Conservation (phyloP, 2,329 filamentous ascomycete species). For the Colletotrichum tamarilloi region DNA sequence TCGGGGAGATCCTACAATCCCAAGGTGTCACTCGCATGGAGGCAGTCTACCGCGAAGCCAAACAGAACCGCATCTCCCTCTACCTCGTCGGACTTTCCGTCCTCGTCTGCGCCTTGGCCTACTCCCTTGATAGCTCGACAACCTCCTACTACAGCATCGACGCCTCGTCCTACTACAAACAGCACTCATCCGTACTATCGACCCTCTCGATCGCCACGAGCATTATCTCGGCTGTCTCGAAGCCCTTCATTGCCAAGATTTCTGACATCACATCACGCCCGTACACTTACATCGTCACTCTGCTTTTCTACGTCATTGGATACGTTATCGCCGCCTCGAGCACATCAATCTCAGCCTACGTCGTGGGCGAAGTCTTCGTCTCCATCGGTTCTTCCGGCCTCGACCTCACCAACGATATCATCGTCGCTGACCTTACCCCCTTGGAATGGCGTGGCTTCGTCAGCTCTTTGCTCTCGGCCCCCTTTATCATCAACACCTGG, state of each 20-base stretch:
- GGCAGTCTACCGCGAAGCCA: slow-evolving; percentile 43
- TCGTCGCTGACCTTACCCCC: slow-evolving; percentile 70
- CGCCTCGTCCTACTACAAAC: slow-evolving; percentile 43
- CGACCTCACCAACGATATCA: slow-evolving; percentile 71
- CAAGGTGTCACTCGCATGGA: slow-evolving; percentile 45
- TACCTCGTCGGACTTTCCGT: slow-evolving; percentile 43
- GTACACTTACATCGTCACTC: slow-evolving; percentile 67
- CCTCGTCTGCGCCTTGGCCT: slow-evolving; percentile 46
- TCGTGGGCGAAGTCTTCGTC: slow-evolving; percentile 68
- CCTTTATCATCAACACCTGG: slow-evolving; percentile 74
- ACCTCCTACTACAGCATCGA: slow-evolving; percentile 44
- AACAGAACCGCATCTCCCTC: slow-evolving; percentile 39
- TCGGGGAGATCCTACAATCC: slow-evolving; percentile 33
- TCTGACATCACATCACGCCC: slow-evolving; percentile 71
- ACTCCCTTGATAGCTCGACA: slow-evolving; percentile 44
- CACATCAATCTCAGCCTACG: slow-evolving; percentile 61
- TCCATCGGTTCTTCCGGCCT: slow-evolving; percentile 68
- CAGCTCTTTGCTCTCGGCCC: slow-evolving; percentile 62
- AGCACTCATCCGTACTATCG: slow-evolving; percentile 43
- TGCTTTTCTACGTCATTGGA: slow-evolving; percentile 64
- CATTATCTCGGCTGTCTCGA: slow-evolving; percentile 62
- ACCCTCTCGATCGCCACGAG: slow-evolving; percentile 44
- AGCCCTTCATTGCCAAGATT: slow-evolving; percentile 70
- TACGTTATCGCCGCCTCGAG: slow-evolving; percentile 69
- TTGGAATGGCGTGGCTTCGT: slow-evolving; percentile 61